Evolutionary conservation across 306 rosid species (phyloP).

Genomic region (Cicer arietinum): DNA sequence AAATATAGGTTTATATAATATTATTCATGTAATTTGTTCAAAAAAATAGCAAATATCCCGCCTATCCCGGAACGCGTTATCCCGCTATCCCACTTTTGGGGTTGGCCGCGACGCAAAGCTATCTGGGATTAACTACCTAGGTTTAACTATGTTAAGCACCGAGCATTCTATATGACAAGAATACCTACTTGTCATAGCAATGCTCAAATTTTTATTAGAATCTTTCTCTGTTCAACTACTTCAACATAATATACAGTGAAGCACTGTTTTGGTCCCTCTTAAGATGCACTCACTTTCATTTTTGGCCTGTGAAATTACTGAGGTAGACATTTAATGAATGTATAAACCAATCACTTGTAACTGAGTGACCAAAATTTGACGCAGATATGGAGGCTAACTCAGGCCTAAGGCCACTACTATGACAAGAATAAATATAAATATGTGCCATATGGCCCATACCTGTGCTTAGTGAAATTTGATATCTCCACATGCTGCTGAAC

Average conservation of each 20-base stretch:
- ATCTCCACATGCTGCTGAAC: background rate
- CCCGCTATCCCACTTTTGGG: too few species aligned
- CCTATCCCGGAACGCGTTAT: too few species aligned
- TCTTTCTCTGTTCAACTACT: slow-evolving; percentile 3
- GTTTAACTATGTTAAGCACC: too few species aligned
- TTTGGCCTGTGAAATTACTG: background rate
- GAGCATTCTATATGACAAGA: too few species aligned
- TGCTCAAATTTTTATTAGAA: too few species aligned
- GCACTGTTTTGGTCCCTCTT: background rate
- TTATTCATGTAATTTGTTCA: too few species aligned
- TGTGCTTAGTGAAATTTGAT: slow-evolving; percentile 8
- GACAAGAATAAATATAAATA: slow-evolving; percentile 6
- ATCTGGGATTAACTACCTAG: too few species aligned
- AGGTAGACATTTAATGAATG: background rate
- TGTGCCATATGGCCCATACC: background rate
- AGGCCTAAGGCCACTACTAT: background rate
- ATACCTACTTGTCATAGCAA: too few species aligned
- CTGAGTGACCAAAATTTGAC: background rate
- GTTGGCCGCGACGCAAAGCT: too few species aligned
- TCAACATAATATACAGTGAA: background rate
- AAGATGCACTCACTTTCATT: slow-evolving; percentile 1
- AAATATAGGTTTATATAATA: too few species aligned
- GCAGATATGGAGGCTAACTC: slow-evolving; percentile 11
- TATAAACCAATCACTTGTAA: background rate
- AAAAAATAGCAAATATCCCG: too few species aligned